A percentile compares a stretch with the other conserved stretches of the same genome.
Evolutionary conservation across 805 yeast species (phyloP).

Genomic region (Sporopachydermia quercuum): DNA sequence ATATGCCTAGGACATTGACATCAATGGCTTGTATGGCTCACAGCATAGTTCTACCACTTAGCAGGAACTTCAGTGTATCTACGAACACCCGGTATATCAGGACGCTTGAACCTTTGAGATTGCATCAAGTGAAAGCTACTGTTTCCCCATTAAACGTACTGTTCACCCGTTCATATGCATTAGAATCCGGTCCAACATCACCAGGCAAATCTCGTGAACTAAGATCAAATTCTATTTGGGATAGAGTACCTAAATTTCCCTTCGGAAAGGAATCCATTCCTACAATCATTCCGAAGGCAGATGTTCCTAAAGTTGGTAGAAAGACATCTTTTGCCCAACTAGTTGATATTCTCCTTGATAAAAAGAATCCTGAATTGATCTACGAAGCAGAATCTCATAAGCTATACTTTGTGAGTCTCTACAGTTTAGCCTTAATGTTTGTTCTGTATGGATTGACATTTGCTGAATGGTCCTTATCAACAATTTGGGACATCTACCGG

Average conservation of each 20-base stretch:
- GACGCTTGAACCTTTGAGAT: too few species aligned
- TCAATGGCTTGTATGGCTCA: too few species aligned
- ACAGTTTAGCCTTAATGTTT: constrained; percentile 53
- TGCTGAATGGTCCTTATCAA: constrained; percentile 38
- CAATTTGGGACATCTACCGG: constrained; percentile 34
- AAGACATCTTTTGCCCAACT: constrained; percentile 43
- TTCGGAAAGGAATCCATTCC: constrained; percentile 49
- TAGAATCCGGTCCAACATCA: too few species aligned
- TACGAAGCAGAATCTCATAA: constrained; percentile 79
- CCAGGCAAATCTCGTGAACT: constrained; percentile 10
- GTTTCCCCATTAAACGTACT: too few species aligned
- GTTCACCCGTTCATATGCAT: too few species aligned
- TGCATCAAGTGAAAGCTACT: too few species aligned
- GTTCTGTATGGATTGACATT: constrained; percentile 53
- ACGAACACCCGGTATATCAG: too few species aligned
- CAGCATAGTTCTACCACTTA: too few species aligned
- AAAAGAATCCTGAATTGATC: constrained; percentile 52
- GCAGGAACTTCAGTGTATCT: too few species aligned
- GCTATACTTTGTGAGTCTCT: constrained; percentile 54
- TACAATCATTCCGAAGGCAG: constrained; percentile 57
- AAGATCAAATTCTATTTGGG: constrained; percentile 30
- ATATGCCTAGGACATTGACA: too few species aligned
- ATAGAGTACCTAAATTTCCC: constrained; percentile 54
- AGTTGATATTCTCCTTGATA: constrained; percentile 36
- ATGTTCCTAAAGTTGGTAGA: constrained; percentile 59